Evolutionary conservation across 805 yeast species (phyloP).

Genomic region (Schizosaccharomyces pombe): DNA sequence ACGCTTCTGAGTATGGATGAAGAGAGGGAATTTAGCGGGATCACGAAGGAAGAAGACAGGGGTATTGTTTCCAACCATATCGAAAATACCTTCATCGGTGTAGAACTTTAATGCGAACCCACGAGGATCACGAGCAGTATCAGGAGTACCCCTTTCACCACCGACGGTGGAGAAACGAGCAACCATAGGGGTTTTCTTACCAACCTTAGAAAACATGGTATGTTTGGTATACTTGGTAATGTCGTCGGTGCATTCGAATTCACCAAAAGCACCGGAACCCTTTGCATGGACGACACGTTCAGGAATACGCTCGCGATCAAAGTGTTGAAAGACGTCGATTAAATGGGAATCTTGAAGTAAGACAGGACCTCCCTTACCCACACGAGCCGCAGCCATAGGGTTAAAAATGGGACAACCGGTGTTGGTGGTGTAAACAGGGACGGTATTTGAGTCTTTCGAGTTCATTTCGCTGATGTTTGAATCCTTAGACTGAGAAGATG

Average conservation of each 20-base stretch:
- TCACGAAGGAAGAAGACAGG: conserved; percentile 71
- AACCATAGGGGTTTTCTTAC: conserved; percentile 41
- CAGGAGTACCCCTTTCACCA: conserved; percentile 63
- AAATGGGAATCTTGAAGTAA: conserved; percentile 35
- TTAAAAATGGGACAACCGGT: conserved; percentile 33
- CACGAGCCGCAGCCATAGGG: conserved; percentile 31
- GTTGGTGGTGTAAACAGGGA: conserved; percentile 22
- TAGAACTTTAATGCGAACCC: conserved; percentile 62
- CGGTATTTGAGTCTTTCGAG: too few relatives aligned
- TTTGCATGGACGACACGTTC: conserved; percentile 87
- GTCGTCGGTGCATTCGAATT: conserved; percentile 70
- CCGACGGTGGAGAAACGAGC: conserved; percentile 69
- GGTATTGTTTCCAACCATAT: conserved; percentile 67
- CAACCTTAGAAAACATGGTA: conserved; percentile 41
- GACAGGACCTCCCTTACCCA: conserved; percentile 35
- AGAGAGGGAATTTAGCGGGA: conserved; percentile 66
- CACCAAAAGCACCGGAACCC: conserved; percentile 71
- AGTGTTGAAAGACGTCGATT: conserved; percentile 34
- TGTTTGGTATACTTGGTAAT: conserved; percentile 49
- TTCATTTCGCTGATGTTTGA: too few relatives aligned
- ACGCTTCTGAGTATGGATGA: conserved; percentile 75
- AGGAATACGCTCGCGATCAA: conserved; percentile 74
- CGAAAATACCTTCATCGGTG: conserved; percentile 68
- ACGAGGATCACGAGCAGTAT: conserved; percentile 70
- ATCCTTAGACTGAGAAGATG: too few relatives aligned